Conservation (phyloP, 2,329 filamentous ascomycete genomes). For the Coniosporium tulheliwenetii region DNA sequence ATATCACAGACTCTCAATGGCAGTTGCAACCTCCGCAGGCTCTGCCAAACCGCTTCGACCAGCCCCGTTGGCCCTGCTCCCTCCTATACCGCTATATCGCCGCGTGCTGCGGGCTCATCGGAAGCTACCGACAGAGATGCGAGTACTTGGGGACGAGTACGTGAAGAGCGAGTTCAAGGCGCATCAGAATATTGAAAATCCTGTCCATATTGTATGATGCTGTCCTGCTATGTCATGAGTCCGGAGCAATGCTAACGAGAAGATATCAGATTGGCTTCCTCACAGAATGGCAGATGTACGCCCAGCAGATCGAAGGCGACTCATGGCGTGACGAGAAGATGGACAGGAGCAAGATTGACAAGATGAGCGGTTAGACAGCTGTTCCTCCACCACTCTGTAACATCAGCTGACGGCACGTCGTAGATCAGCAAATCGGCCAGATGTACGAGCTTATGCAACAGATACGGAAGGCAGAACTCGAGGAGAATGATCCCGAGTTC, state of each 20-base stretch:
- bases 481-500: slow-evolving; percentile 29
- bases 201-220: slow-evolving; percentile 62
- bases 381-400: slow-evolving; percentile 2
- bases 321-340: slow-evolving; percentile 72
- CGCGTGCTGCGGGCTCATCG: slow-evolving; percentile 76
- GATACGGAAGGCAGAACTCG: slow-evolving; percentile 41
- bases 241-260: too few relatives aligned
- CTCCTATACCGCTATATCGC: slow-evolving; percentile 79
- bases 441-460: slow-evolving; percentile 87
- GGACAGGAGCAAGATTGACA: slow-evolving; percentile 69
- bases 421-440: slow-evolving; percentile 86
- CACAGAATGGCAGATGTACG: slow-evolving; percentile 92
- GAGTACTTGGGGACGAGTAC: slow-evolving; percentile 80
- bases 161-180: slow-evolving; percentile 84
- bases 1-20: slow-evolving; percentile 13
- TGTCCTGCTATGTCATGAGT: slow-evolving; percentile 1
- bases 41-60: slow-evolving; percentile 18
- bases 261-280: slow-evolving; percentile 69
- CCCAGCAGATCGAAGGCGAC: slow-evolving; percentile 80
- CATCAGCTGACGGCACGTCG: slow-evolving; percentile 3
- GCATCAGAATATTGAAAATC: slow-evolving; percentile 74
- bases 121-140: slow-evolving; percentile 57
- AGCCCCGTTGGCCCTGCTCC: slow-evolving; percentile 54
- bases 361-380: slow-evolving; percentile 70
- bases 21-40: slow-evolving; percentile 18